phyloP scores from a whole-genome alignment of 306 rosid species.

The Potentilla sterilis region DNA sequence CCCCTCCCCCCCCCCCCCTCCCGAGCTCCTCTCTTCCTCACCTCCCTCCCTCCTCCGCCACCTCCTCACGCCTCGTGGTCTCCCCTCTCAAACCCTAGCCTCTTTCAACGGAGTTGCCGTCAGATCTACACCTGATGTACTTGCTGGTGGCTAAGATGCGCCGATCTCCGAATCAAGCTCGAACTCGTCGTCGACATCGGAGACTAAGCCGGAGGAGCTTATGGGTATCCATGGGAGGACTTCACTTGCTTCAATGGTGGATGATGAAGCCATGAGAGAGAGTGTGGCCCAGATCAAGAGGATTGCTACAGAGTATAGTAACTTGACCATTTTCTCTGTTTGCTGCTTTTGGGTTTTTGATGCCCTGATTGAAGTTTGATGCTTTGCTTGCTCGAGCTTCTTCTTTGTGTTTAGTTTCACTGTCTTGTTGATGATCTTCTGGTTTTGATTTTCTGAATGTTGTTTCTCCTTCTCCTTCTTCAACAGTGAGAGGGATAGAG shows the following conservation, averaged over 20 bases:
- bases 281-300: slow-evolving; percentile 58
- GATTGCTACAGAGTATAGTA: slow-evolving; percentile 23
- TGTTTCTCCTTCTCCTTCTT: not conserved
- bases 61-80: too few species aligned
- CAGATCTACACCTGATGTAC: too few species aligned
- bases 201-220: slow-evolving; percentile 40
- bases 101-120: too few species aligned
- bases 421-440: not conserved
- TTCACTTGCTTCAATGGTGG: slow-evolving; percentile 42
- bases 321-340: slow-evolving; percentile 40
- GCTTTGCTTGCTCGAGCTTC: not conserved
- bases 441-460: not conserved
- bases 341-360: too few species aligned
- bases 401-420: not conserved
- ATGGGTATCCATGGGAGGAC: slow-evolving; percentile 30
- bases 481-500: not conserved
- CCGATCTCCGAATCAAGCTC: slow-evolving; percentile 84
- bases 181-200: slow-evolving; percentile 56
- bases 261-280: slow-evolving; percentile 28
- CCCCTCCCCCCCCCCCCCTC: too few species aligned
- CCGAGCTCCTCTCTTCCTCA: too few species aligned
- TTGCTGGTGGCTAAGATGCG: slow-evolving; percentile 78
- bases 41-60: too few species aligned
- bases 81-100: too few species aligned
- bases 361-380: not conserved